phyloP scores from a whole-genome alignment of 2,329 filamentous ascomycete genomes.

The Diaporthe helianthi region DNA sequence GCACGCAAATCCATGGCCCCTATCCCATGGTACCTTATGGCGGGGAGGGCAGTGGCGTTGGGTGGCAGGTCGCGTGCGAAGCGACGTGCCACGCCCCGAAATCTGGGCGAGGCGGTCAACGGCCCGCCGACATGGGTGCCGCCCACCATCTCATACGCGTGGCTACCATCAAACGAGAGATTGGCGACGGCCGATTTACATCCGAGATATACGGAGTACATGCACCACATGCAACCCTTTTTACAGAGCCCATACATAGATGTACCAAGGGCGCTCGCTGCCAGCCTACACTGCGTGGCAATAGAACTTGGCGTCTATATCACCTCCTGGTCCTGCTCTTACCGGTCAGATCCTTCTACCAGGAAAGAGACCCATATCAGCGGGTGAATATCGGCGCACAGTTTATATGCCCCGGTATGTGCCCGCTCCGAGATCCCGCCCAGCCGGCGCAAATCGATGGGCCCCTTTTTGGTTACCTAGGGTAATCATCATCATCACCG shows the following conservation, averaged over 20 bases:
- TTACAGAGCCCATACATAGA: too few relatives aligned
- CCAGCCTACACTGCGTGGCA: not conserved
- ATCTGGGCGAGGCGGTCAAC: conserved; percentile 10
- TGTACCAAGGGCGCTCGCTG: not conserved
- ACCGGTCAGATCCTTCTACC: conserved; percentile 14
- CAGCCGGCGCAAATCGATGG: too few relatives aligned
- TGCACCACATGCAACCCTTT: not conserved
- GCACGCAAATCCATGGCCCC: not conserved
- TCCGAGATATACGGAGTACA: not conserved
- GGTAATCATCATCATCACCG: too few relatives aligned
- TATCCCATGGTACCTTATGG: not conserved
- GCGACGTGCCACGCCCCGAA: not conserved
- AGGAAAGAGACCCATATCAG: not conserved
- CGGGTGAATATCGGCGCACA: conserved; percentile 1
- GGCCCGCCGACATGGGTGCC: conserved; percentile 11
- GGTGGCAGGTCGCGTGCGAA: conserved; percentile 17
- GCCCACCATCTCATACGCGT: conserved; percentile 1
- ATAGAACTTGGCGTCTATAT: not conserved
- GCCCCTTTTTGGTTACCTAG: too few relatives aligned
- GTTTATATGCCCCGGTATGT: too few relatives aligned
- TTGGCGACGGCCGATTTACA: not conserved
- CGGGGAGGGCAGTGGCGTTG: not conserved
- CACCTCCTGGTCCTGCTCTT: not conserved
- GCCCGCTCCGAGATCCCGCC: conserved; percentile 8
- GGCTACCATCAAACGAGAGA: not conserved